phyloP scores from a whole-genome alignment of 345 rosid genomes.

The Brassica juncea region DNA sequence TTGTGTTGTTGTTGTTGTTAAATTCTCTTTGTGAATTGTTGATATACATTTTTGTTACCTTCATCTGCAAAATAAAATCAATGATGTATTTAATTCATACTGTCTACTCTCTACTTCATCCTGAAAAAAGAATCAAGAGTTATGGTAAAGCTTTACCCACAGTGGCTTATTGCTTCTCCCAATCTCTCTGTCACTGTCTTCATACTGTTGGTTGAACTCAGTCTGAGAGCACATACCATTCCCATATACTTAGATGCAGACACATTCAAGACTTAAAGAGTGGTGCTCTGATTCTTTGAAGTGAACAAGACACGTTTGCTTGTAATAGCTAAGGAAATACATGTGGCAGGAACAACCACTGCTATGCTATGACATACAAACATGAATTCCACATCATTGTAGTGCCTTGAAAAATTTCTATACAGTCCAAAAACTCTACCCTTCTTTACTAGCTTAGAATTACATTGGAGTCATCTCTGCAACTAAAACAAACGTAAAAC shows the following conservation, averaged over 20 bases:
- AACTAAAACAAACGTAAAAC: background rate
- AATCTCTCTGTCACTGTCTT: background rate
- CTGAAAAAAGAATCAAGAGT: background rate
- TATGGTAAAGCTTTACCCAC: background rate
- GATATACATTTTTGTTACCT: constrained; percentile 5
- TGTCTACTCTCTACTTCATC: background rate
- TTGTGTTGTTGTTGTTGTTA: background rate
- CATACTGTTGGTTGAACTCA: background rate
- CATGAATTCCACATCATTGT: background rate
- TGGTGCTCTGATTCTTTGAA: background rate
- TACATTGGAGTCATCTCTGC: background rate
- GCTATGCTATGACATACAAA: too few relatives aligned
- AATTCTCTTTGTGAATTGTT: constrained; percentile 16
- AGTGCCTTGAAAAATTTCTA: background rate
- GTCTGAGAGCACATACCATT: background rate
- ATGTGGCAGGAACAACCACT: background rate
- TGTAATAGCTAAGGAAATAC: background rate
- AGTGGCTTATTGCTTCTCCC: constrained; percentile 6
- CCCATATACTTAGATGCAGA: background rate
- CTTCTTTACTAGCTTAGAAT: background rate
- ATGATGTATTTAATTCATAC: background rate
- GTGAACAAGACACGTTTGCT: background rate
- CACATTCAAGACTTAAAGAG: background rate
- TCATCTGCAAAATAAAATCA: background rate
- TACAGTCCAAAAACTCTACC: background rate